Percentiles rank a stretch among this genome's conserved stretches.
These are phyloP conservation scores for Leucocoprinus birnbaumii DNA, from an alignment of 768 basidiomycete species.

Conservation along the genomic window DNA sequence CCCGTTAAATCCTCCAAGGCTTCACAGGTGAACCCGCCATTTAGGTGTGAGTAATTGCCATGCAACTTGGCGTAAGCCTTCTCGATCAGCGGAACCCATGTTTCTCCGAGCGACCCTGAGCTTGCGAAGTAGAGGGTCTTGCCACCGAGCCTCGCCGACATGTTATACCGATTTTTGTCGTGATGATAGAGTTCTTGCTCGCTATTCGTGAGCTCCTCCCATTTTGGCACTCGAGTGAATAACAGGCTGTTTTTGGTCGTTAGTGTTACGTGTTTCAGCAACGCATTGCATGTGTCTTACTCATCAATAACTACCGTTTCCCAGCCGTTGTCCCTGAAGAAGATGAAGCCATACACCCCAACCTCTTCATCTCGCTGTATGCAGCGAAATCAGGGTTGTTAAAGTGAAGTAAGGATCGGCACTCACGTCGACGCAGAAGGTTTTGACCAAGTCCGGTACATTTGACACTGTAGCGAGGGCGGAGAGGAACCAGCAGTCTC, in stretches of 20 bases:
- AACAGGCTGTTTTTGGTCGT: slow-evolving; percentile 32
- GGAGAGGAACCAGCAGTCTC: slow-evolving; percentile 56
- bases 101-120: slow-evolving; percentile 44
- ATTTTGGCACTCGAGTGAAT: slow-evolving; percentile 47
- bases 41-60: slow-evolving; percentile 38
- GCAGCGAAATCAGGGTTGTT: neutral
- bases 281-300: slow-evolving; percentile 26
- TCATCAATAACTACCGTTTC: slow-evolving; percentile 56
- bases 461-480: slow-evolving; percentile 50
- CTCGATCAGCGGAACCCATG: slow-evolving; percentile 59
- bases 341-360: slow-evolving; percentile 59
- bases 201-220: slow-evolving; percentile 37
- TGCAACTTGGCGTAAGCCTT: slow-evolving; percentile 58
- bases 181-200: slow-evolving; percentile 48
- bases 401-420: no score
- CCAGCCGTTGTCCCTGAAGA: slow-evolving; percentile 50
- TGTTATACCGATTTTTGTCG: slow-evolving; percentile 45
- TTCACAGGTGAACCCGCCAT: slow-evolving; percentile 36
- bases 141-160: slow-evolving; percentile 42
- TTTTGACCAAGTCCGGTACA: slow-evolving; percentile 45
- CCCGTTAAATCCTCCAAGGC: slow-evolving; percentile 58
- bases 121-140: slow-evolving; percentile 50
- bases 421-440: slow-evolving; percentile 33
- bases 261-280: neutral
- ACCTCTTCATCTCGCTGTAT: slow-evolving; percentile 45